phyloP scores from a whole-genome alignment of 495 filamentous ascomycete genomes.

The Cercophora scortea region DNA sequence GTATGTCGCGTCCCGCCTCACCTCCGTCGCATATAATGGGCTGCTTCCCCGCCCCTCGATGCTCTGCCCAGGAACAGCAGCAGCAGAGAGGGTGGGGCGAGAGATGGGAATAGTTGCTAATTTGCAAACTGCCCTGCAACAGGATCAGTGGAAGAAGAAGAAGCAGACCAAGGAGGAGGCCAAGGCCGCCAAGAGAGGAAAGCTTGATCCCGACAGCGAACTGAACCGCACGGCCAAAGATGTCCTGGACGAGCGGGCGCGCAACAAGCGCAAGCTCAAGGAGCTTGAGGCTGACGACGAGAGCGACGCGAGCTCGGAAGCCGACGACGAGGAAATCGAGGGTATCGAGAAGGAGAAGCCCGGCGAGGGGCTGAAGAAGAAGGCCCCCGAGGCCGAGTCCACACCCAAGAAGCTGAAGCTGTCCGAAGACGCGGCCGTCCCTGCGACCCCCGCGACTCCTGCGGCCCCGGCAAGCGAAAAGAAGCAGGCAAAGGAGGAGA shows the following conservation, averaged over 20 bases:
- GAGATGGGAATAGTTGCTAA: conserved; percentile 5
- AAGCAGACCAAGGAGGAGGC: conserved; percentile 83
- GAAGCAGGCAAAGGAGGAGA: conserved; percentile 24
- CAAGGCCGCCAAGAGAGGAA: conserved; percentile 66
- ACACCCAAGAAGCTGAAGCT: conserved; percentile 25
- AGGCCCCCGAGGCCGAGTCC: conserved; percentile 37
- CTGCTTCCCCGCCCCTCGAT: conserved; percentile 1
- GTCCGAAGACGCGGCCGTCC: not conserved
- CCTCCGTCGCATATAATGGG: not conserved
- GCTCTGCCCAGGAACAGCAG: conserved; percentile 1
- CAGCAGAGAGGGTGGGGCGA: too few relatives aligned
- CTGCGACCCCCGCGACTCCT: not conserved
- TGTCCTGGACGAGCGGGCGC: conserved; percentile 73
- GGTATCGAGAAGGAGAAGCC: conserved; percentile 47
- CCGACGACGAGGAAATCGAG: conserved; percentile 27
- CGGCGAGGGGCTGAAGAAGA: conserved; percentile 42
- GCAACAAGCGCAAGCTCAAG: conserved; percentile 52
- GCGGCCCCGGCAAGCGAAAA: conserved; percentile 1
- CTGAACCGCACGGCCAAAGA: conserved; percentile 69
- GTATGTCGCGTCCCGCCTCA: conserved; percentile 48
- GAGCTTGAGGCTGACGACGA: conserved; percentile 22
- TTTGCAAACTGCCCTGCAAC: conserved; percentile 13
- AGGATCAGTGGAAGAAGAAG: conserved; percentile 82
- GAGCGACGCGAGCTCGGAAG: conserved; percentile 22
- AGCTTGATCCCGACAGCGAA: conserved; percentile 75